Percentiles rank a stretch among this genome's conserved stretches.
These are phyloP conservation scores for Graphiopsis chlorocephala DNA, from an alignment of 2,329 filamentous ascomycete species.

Conservation along the genomic window DNA sequence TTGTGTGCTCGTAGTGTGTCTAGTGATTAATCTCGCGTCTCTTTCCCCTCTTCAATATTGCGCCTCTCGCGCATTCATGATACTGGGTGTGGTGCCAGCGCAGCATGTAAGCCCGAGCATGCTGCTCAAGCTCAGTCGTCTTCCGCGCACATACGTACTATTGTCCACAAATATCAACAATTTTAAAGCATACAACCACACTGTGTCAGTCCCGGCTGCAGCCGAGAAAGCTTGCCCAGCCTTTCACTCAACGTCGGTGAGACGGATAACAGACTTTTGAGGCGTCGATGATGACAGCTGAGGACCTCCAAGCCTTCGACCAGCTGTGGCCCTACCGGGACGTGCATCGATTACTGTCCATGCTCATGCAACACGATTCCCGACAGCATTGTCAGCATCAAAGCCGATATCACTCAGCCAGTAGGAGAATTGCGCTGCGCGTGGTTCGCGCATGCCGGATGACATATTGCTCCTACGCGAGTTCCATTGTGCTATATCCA, in stretches of 20 bases:
- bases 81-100: not conserved
- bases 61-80: not conserved
- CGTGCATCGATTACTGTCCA: not conserved
- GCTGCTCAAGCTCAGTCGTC: not conserved
- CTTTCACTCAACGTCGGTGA: not conserved
- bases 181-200: not conserved
- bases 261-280: not conserved
- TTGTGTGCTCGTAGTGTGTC: slow-evolving; percentile 2
- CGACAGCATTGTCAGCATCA: not conserved
- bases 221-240: not conserved
- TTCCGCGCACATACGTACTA: not conserved
- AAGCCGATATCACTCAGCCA: not conserved
- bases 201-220: not conserved
- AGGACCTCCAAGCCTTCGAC: not conserved
- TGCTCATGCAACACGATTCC: not conserved
- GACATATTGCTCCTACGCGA: not conserved
- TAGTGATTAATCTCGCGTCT: not conserved
- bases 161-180: not conserved
- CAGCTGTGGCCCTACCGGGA: not conserved
- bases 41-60: slow-evolving; percentile 6
- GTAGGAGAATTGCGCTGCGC: not conserved
- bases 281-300: slow-evolving; percentile 1
- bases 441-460: not conserved
- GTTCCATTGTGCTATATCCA: too few species aligned
- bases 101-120: too few species aligned